Evolutionary conservation across 768 basidiomycete genomes (phyloP), one percentile per base, ranked within the genome.

Genomic region (Pulveroboletus ravenelii): DNA sequence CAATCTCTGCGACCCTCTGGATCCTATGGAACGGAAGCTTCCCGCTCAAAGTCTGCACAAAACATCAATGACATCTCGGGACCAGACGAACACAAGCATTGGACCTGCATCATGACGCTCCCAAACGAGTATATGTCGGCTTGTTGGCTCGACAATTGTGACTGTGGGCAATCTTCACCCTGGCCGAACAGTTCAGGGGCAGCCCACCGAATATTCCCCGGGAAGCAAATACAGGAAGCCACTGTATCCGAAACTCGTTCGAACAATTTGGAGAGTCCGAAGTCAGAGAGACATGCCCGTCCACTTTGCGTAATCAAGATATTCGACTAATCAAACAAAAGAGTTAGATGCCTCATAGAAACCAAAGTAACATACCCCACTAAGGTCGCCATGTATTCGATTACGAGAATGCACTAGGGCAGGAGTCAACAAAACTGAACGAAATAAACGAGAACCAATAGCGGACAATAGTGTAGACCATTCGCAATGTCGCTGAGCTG

Each of bases 371-470:
- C 58, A 3, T 43, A 56, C 74, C 9, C 71, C 66, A 52, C 73
- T 73, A 15, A 76, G 42, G 41, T 76, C 74, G 3, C 74, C 73
- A 27, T 76, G 74, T 20, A 72, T 60, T 20, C 62, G 14, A n/a
- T 52, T 25, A 64, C 51, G 41, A 13, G 56, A 34, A 39, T 61
- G 60, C 44, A 65, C 60, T 67, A 47, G 32, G 4, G 4, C 27
- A 38, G 35, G 18, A 17, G 43, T 53, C 18, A 18, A 31, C 27
- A 10, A 53, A 29, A 40, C 38, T 6, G 18, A 25, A 7, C 12
- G 23, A 12, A 29, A 23, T 14, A 6, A 39, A 5, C 18, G 8
- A 43, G 29, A 20, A 15, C 0, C 3, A 6, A 39, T 15, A 18
- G 45, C 50, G 29, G 29, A 66, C 64, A n/a, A 45, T 66, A 62